Base-by-base conservation (phyloP, 169 alveolate species). In the Plasmodium knowlesi region DNA sequence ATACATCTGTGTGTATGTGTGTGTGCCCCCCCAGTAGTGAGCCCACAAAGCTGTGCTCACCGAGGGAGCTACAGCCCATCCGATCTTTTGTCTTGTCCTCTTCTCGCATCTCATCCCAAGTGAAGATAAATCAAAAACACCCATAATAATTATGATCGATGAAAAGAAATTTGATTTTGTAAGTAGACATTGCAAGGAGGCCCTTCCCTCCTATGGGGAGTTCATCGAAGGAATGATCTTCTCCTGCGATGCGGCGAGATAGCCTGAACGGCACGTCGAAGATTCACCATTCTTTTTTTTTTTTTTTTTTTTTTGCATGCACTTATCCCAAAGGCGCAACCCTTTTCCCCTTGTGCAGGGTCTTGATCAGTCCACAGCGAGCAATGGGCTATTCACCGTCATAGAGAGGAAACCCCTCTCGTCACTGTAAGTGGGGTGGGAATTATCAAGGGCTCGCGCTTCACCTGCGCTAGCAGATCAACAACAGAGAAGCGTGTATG, bases 331-430 rank as follows among this genome's bases (percentile, higher is more conserved):
- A 3, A 2, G 2, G 10, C 5, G 9, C 10, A 16, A 22, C 30
- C 30, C 54, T 72, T 84, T 34, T 10, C 43, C 22, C 41, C 57
- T 72, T 71, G 19, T 53, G 61, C 61, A 86, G 93, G 67, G 50
- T 10, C 93, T 86, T 19, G 93, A 86, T 54, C 93, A 86, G 46
- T 86, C 93, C 61, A 78, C 81, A 16, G 54, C 50, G 28, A 86
- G 93, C 81, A 86, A 86, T 76, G 93, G 93, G 67, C 28, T 86
- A 22, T 86, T 86, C 80, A 86, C 93, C 85, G 83, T 86, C 34
- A 86, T 86, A 86, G 93, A 86, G 70, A 37, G 93, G 46, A 86
- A 86, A 19, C 93, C 93, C 6, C 80, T 86, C 25, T 73, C 93
- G 54, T 86, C 93, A n/a, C 43, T 86, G 93, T 86, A 86, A 86